Evolutionary conservation across 441 rosid genomes (phyloP), one percentile per base, ranked within the genome.

Genomic region (Flueggea neowawraea): DNA sequence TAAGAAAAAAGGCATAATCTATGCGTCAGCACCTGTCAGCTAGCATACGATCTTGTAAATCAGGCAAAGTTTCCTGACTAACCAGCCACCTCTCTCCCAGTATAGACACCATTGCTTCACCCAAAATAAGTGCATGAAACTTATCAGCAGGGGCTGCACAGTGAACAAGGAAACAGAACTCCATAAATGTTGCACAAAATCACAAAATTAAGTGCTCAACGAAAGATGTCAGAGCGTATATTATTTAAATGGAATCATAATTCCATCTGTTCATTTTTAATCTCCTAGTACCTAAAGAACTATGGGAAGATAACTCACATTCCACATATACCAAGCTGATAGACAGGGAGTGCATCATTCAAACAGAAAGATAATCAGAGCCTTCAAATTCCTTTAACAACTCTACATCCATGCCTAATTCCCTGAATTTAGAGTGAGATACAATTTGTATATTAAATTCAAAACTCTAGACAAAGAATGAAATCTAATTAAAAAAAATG

Each of bases 41-140:
- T 45, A 96, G 96, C 66, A 79, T 54, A 55, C 74, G 71, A 39
- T 81, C 83, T n/a, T 73, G 82, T 32, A 73, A 69, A 65, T 79
- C 82, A 55, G 92, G 74, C 73, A 82, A 67, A 36, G 73, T 83
- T 16, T 80, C 73, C 65, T 65, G 81, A 72, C 80, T 77, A 31
- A 89, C 74, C 72, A 91, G 81, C 99, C 96, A 94, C 52, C 67
- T 62, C 71, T 86, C 95, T 62, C 92, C 94, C 49, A 67, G 14
- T 64, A 87, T 73, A 22, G 91, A 77, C 65, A 84, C 70, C 78
- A 80, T 78, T 63, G 76, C 77, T 65, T 94, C 95, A 15, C 95
- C 91, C 72, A 94, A 72, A 78, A 89, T 76, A 71, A 91, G 91
- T 55, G 94, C 96, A 52, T 83, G 88, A 54, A 89, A 75, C 79